Evolutionary conservation across 2,329 filamentous ascomycete species (phyloP).

Genomic region (Diaporthe sp.): DNA sequence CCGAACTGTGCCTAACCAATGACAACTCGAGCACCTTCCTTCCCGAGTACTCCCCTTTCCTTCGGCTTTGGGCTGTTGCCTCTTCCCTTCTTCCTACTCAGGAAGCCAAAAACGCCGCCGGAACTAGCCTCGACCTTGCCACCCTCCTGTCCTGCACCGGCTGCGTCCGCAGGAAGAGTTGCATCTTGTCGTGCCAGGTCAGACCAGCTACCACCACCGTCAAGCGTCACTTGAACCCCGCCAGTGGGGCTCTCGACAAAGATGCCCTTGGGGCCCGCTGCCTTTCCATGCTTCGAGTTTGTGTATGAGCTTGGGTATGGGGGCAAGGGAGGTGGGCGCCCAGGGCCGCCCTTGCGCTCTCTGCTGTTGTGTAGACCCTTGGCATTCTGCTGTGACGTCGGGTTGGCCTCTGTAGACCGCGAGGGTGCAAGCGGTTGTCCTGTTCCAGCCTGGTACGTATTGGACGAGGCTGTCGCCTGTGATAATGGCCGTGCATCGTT

Average conservation of each 20-base stretch:
- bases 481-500: constrained; percentile 62
- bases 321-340: constrained; percentile 56
- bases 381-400: constrained; percentile 15
- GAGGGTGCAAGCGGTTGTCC: constrained; percentile 37
- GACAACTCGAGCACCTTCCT: constrained; percentile 90
- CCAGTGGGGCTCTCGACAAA: constrained; percentile 83
- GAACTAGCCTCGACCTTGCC: constrained; percentile 70
- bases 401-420: constrained; percentile 29
- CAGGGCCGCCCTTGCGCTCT: constrained; percentile 44
- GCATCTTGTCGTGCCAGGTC: constrained; percentile 88
- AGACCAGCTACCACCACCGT: constrained; percentile 91
- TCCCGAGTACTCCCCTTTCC: constrained; percentile 92
- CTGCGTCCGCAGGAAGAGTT: constrained; percentile 78
- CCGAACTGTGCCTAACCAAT: constrained; percentile 66
- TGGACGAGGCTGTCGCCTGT: constrained; percentile 44
- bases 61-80: constrained; percentile 95
- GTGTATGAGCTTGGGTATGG: constrained; percentile 64
- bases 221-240: constrained; percentile 91
- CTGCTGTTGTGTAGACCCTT: constrained; percentile 34
- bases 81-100: constrained; percentile 89
- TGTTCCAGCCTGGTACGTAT: constrained; percentile 44
- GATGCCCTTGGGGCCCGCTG: constrained; percentile 69
- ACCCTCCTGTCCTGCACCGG: constrained; percentile 60
- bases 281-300: constrained; percentile 51
- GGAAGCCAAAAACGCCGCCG: constrained; percentile 91